A percentile compares a stretch with the other conserved stretches of the same genome.
Conservation (phyloP, 1,139 yeast species). For the Taphrina deformans region DNA sequence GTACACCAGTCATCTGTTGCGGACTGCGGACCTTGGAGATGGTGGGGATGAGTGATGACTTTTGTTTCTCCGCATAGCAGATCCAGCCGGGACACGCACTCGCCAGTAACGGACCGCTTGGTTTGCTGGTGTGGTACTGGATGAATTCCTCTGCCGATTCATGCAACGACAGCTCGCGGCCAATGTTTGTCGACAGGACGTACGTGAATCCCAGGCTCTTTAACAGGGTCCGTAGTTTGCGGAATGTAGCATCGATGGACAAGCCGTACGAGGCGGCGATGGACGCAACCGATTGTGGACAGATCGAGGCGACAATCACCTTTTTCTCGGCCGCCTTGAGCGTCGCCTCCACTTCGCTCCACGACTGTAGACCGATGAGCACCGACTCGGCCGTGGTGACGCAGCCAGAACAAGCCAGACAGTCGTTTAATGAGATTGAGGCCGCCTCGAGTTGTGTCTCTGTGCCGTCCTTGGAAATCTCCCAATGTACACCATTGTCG, state of each 20-base stretch:
- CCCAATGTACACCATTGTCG: conserved; percentile 67
- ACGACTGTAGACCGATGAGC: conserved; percentile 85
- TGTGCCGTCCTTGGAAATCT: conserved; percentile 48
- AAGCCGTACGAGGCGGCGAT: conserved; percentile 67
- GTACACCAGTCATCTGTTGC: conserved; percentile 84
- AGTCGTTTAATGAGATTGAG: conserved; percentile 84
- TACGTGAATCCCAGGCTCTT: conserved; percentile 66
- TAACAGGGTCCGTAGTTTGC: conserved; percentile 59
- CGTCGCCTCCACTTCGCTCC: conserved; percentile 68
- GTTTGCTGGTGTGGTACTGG: conserved; percentile 39
- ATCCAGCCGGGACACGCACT: conserved; percentile 97
- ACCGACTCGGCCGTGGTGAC: conserved; percentile 96
- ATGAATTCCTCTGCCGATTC: conserved; percentile 57
- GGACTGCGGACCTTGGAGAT: conserved; percentile 71
- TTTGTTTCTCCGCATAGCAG: conserved; percentile 91
- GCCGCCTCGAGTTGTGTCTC: conserved; percentile 66
- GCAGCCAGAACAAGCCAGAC: conserved; percentile 96
- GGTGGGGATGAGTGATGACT: conserved; percentile 71
- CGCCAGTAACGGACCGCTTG: conserved; percentile 54
- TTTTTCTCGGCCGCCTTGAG: conserved; percentile 39
- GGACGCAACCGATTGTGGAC: conserved; percentile 85
- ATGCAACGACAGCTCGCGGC: conserved; percentile 69
- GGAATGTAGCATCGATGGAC: conserved; percentile 60
- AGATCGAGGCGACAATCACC: conserved; percentile 70
- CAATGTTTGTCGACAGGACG: conserved; percentile 81